phyloP scores from a whole-genome alignment of 2,329 filamentous ascomycete genomes.

The Coleophoma crateriformis region DNA sequence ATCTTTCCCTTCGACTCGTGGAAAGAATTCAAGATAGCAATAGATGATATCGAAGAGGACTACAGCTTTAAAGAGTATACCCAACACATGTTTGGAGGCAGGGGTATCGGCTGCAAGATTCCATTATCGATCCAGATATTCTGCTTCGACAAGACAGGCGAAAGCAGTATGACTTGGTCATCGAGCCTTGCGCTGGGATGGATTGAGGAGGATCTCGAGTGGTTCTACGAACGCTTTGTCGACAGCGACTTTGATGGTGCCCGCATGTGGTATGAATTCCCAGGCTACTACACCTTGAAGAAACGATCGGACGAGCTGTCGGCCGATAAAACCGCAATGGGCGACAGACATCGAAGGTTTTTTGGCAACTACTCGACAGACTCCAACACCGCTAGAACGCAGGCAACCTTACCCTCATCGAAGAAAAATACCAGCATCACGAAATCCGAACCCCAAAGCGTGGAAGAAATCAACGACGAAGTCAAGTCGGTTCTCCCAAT shows the following conservation, averaged over 20 bases:
- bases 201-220: not conserved
- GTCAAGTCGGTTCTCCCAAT: not conserved
- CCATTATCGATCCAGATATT: slow-evolving; percentile 1
- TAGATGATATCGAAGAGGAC: not conserved
- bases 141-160: not conserved
- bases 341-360: not conserved
- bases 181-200: not conserved
- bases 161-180: slow-evolving; percentile 1
- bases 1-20: not conserved
- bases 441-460: not conserved
- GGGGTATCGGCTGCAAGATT: not conserved
- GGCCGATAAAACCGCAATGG: not conserved
- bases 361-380: not conserved
- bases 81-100: not conserved
- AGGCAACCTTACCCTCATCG: not conserved
- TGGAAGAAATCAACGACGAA: not conserved
- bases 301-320: not conserved
- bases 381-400: not conserved
- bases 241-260: not conserved
- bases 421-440: not conserved
- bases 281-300: not conserved
- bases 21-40: not conserved
- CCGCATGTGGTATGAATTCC: not conserved
- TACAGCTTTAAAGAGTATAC: not conserved
- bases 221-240: not conserved